Percentiles rank a stretch among this genome's conserved stretches.
Evolutionary conservation across 1,139 yeast species (phyloP).

Genomic region (Lodderomyces theae): DNA sequence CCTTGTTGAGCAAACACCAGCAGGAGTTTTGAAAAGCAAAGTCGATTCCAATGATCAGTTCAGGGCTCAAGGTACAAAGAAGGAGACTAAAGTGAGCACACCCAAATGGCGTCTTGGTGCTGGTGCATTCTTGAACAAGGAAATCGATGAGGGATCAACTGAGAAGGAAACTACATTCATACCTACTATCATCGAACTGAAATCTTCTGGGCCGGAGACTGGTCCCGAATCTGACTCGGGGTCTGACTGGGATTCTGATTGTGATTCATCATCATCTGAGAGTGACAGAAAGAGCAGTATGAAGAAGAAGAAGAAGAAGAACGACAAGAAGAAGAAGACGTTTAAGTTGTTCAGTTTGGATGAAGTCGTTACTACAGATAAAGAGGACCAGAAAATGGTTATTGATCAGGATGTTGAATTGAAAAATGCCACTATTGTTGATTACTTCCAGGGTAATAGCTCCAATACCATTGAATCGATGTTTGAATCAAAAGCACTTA

Average conservation of each 20-base stretch:
- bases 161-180: conserved; percentile 4
- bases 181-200: not conserved
- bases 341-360: conserved; percentile 4
- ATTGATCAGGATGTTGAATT: not conserved
- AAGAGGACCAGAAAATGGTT: conserved; percentile 7
- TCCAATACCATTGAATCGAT: not conserved
- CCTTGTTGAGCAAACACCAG: not conserved
- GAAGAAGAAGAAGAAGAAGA: conserved; percentile 1
- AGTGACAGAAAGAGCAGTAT: not conserved
- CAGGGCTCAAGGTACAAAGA: conserved; percentile 10
- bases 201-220: not conserved
- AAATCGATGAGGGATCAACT: conserved; percentile 8
- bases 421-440: not conserved
- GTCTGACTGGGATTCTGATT: conserved; percentile 5
- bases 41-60: not conserved
- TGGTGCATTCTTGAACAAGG: conserved; percentile 16
- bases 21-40: not conserved
- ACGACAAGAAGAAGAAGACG: not conserved
- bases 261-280: conserved; percentile 3
- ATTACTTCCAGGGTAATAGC: not conserved
- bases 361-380: conserved; percentile 4
- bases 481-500: not conserved
- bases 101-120: conserved; percentile 17
- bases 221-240: not conserved
- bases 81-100: not conserved